phyloP scores from a whole-genome alignment of 225 moss, liverwort and hornwort genomes.

The Bryum argenteum region DNA sequence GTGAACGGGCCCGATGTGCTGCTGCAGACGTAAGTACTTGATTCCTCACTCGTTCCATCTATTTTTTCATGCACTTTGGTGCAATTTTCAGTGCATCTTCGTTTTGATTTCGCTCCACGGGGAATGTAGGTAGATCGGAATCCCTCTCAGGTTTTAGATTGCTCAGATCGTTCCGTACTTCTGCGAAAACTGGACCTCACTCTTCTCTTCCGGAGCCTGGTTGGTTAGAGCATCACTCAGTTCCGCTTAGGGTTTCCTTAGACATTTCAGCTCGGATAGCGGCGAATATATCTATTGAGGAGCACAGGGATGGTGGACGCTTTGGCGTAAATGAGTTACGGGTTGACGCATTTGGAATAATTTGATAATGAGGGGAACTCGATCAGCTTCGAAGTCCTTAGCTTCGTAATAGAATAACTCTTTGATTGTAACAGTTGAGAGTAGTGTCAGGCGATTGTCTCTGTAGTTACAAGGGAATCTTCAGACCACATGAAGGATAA shows the following conservation, averaged over 20 bases:
- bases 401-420: background rate
- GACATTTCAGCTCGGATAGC: slow-evolving; percentile 9
- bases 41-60: background rate
- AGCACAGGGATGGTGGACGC: slow-evolving; percentile 3
- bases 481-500: background rate
- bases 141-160: background rate
- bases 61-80: background rate
- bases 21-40: slow-evolving; percentile 72
- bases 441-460: slow-evolving; percentile 7
- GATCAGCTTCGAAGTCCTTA: slow-evolving; percentile 1
- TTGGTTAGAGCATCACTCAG: slow-evolving; percentile 1
- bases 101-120: background rate
- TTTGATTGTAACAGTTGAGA: background rate
- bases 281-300: background rate
- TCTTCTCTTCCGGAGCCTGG: background rate
- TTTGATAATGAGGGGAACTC: background rate
- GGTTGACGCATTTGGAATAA: slow-evolving; percentile 16
- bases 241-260: slow-evolving; percentile 30
- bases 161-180: background rate
- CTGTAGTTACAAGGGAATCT: background rate
- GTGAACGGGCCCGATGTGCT: slow-evolving; percentile 92
- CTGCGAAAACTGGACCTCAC: background rate
- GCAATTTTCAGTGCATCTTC: background rate
- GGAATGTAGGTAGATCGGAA: slow-evolving; percentile 38
- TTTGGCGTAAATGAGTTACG: slow-evolving; percentile 27